These are phyloP conservation scores for Pistacia integerrima DNA, from an alignment of 345 rosid genomes.

Conservation along the genomic window DNA sequence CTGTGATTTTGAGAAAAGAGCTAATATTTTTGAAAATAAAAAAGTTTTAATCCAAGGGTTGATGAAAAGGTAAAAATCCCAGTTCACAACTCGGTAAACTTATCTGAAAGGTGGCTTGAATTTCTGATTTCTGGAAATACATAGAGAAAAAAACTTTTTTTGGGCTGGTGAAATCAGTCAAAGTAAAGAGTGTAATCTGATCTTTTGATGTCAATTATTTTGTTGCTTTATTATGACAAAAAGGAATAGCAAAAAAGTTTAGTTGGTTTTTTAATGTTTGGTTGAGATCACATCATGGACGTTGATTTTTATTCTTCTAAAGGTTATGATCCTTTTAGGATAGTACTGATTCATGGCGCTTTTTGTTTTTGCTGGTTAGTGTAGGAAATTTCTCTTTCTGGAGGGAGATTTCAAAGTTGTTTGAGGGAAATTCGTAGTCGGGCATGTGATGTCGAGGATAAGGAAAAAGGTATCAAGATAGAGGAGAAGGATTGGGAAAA, in stretches of 20 bases:
- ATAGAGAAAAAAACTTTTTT: neutral
- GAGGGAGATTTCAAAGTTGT: slow-evolving; percentile 87
- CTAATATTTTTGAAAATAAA: neutral
- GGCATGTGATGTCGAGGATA: slow-evolving; percentile 76
- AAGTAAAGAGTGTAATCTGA: neutral
- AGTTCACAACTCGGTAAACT: neutral
- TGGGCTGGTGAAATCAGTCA: neutral
- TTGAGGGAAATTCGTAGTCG: slow-evolving; percentile 82
- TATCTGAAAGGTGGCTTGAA: neutral
- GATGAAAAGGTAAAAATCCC: neutral
- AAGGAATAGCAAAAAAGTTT: neutral
- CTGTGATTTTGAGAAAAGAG: no score
- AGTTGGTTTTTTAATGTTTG: neutral
- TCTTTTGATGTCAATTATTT: neutral
- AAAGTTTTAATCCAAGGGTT: neutral
- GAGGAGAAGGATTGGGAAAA: slow-evolving; percentile 86
- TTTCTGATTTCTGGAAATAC: no score
- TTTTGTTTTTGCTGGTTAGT: slow-evolving; percentile 42
- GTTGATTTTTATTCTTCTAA: neutral
- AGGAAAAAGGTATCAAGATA: slow-evolving; percentile 77
- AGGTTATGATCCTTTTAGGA: neutral
- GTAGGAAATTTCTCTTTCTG: slow-evolving; percentile 92
- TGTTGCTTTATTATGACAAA: neutral
- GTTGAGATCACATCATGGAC: neutral
- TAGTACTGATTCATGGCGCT: slow-evolving; percentile 21